A percentile compares a stretch with the other conserved stretches of the same genome.
These are phyloP conservation scores for Colletotrichum tabaci DNA, from an alignment of 2,329 filamentous ascomycete species.

Conservation along the genomic window DNA sequence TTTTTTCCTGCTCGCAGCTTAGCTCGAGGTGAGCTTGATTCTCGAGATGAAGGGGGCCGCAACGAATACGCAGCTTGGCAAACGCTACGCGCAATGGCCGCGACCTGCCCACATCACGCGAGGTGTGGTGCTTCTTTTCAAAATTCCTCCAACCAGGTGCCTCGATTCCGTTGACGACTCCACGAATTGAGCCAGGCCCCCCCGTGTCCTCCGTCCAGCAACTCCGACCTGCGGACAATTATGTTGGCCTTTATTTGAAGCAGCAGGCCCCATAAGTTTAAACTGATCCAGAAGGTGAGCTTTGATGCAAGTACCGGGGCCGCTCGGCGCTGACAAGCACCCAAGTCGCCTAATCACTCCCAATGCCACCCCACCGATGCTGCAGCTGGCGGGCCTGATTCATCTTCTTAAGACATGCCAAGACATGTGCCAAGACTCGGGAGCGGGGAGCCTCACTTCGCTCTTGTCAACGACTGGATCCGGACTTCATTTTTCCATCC, in stretches of 20 bases:
- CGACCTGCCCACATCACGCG: slow-evolving; percentile 32
- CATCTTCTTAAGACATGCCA: slow-evolving; percentile 32
- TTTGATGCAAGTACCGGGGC: not conserved
- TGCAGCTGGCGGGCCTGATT: not conserved
- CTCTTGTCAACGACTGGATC: slow-evolving; percentile 26
- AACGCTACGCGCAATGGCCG: not conserved
- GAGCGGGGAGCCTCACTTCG: slow-evolving; percentile 37
- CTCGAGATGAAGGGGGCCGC: slow-evolving; percentile 30
- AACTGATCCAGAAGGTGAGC: slow-evolving; percentile 25
- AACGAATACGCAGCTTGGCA: slow-evolving; percentile 30
- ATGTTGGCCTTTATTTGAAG: slow-evolving; percentile 24
- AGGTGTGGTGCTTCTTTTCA: slow-evolving; percentile 7
- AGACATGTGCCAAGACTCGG: slow-evolving; percentile 31
- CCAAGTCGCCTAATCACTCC: not conserved
- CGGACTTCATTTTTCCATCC: slow-evolving; percentile 36
- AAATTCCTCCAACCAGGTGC: slow-evolving; percentile 13
- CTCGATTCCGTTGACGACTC: not conserved
- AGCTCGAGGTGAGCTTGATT: not conserved
- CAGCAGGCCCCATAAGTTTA: slow-evolving; percentile 23
- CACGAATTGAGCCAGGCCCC: too few species aligned
- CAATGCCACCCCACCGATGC: not conserved
- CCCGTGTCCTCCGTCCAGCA: not conserved
- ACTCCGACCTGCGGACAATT: not conserved
- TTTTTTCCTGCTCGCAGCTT: not conserved
- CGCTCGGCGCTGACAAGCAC: not conserved